Base-by-base conservation (phyloP, 768 basidiomycete genomes). In the Xerocomus spinulosus region DNA sequence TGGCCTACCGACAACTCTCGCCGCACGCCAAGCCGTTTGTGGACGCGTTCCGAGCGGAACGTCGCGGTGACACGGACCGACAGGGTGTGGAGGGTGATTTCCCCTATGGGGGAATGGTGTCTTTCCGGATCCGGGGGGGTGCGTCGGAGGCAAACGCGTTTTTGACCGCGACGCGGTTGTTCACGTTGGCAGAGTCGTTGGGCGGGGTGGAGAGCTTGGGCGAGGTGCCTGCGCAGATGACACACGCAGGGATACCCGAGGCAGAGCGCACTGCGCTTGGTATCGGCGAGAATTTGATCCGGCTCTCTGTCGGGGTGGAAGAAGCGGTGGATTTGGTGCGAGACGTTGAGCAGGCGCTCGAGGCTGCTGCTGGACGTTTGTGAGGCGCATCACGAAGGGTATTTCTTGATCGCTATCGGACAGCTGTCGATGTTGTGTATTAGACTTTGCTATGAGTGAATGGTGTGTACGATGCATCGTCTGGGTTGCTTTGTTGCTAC, bases 161-260 rank as follows among this genome's bases (percentile, higher is more conserved):
- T 71, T 63, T 94, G 47, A 79, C 78, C 0, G 64, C 77, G 0
- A 74, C 82, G 4, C 66, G 78, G 23, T 61, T 94, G 28, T 92
- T 93, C 60, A 76, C 83, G 21, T 73, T 97, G 12, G 94, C 93
- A 1, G 93, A 94, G 76, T 83, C 81, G 21, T 69, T 97, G 5
- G 95, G 95, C 2, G 95, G 93, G 0, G 90, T 96, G 5, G 95
- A 98, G 76, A 86, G 83, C 64, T 69, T 97, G 28, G 87, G 88
- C 0, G 93, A 97, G 66, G 75, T 87, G 37, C 94, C 93, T 0
- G 81, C 83, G 36, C 72, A 74, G 68, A 96, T 96, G 93, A 95
- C 92, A 8, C 94, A 96, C 64, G 83, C 80, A 2, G 79, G 79
- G 42, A 81, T 91, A 40, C 84, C 89, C 0, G 74, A 76, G 21